A percentile compares a stretch with the other conserved stretches of the same genome.
phyloP scores from a whole-genome alignment of 202 grass and related monocot genomes.

The Setaria viridis region DNA sequence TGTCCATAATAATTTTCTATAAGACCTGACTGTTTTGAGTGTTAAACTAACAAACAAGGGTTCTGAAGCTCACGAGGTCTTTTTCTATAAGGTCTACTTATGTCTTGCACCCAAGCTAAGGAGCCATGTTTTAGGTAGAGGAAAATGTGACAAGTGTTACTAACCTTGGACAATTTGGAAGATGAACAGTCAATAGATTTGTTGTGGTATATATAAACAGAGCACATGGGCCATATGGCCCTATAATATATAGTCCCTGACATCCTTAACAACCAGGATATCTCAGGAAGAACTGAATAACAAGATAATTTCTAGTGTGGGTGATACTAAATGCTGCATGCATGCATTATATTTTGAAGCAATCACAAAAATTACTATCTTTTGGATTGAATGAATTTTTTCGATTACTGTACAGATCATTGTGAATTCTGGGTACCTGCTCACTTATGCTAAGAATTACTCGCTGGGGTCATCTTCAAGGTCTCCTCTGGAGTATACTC shows the following conservation, averaged over 20 bases:
- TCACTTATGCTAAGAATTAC: constrained; percentile 74
- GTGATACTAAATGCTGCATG: constrained; percentile 8
- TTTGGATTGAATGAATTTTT: constrained; percentile 9
- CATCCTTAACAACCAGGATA: background rate
- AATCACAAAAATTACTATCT: background rate
- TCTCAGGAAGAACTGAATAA: background rate
- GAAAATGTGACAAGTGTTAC: background rate
- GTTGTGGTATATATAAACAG: background rate
- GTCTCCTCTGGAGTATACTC: constrained; percentile 73
- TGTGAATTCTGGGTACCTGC: constrained; percentile 47
- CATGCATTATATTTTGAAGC: background rate
- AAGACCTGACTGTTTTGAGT: background rate
- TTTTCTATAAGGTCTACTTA: background rate
- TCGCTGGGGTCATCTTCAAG: constrained; percentile 76
- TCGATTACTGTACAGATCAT: constrained; percentile 51
- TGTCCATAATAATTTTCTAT: constrained; percentile 18
- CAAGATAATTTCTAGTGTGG: background rate
- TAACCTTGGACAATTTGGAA: background rate
- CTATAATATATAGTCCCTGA: background rate
- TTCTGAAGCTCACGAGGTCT: too few relatives aligned
- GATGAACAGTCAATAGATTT: background rate
- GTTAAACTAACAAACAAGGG: background rate
- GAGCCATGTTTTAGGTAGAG: background rate
- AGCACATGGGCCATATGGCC: background rate
- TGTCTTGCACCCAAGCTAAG: background rate